Conservation (phyloP, 2,329 filamentous ascomycete genomes). For the Lasiodiplodia citricola region DNA sequence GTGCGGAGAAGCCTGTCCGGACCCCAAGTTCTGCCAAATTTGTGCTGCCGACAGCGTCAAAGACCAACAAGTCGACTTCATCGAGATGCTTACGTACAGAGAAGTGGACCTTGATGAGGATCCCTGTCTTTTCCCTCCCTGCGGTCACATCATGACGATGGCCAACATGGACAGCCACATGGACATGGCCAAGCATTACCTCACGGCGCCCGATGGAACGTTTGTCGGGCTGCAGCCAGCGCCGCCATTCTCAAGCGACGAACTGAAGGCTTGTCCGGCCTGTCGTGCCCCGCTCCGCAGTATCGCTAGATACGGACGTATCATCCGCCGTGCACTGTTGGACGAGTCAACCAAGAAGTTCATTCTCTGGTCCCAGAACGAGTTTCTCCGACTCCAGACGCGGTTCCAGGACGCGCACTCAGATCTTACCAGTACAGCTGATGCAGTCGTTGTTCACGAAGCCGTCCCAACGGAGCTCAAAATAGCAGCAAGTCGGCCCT, state of each 20-base stretch:
- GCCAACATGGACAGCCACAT: conserved; percentile 67
- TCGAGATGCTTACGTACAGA: conserved; percentile 59
- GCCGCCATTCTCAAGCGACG: conserved; percentile 39
- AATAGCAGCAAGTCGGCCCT: neutral
- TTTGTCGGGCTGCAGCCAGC: conserved; percentile 38
- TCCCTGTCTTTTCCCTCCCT: conserved; percentile 67
- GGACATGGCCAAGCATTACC: conserved; percentile 59
- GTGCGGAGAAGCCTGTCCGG: conserved; percentile 69
- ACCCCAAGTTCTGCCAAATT: conserved; percentile 58
- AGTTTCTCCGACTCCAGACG: conserved; percentile 38
- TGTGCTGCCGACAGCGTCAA: conserved; percentile 53
- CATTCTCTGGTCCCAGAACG: conserved; percentile 57
- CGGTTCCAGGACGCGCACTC: conserved; percentile 20
- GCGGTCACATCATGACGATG: conserved; percentile 67
- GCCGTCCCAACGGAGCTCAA: neutral
- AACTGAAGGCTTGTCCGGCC: conserved; percentile 61
- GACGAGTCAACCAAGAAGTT: conserved; percentile 71
- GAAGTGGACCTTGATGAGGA: conserved; percentile 64
- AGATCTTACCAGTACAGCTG: conserved; percentile 27
- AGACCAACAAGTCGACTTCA: conserved; percentile 60
- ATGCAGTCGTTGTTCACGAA: conserved; percentile 1
- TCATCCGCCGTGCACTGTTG: conserved; percentile 64
- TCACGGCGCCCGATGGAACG: conserved; percentile 43
- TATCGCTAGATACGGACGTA: conserved; percentile 65
- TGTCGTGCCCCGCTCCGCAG: conserved; percentile 66